Percentiles rank a stretch among this genome's conserved stretches.
Evolutionary conservation across 345 rosid genomes (phyloP).

Genomic region (Arabidopsis thaliana): DNA sequence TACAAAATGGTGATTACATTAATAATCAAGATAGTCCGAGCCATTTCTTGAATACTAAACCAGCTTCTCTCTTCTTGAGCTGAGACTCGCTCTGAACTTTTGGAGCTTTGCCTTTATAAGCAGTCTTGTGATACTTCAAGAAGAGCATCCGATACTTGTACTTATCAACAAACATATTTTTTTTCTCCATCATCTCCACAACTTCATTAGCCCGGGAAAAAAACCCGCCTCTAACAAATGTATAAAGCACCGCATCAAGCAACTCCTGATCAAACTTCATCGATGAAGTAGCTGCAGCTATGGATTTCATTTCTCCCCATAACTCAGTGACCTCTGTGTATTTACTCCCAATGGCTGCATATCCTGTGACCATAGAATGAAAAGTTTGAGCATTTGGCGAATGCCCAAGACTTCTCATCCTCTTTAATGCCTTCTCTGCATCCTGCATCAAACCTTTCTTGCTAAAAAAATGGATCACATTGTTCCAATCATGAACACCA

Average conservation of each 20-base stretch:
- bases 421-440: conserved; percentile 89
- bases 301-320: conserved; percentile 96
- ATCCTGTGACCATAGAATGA: conserved; percentile 93
- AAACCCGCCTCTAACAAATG: conserved; percentile 92
- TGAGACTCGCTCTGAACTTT: conserved; percentile 87
- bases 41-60: conserved; percentile 78
- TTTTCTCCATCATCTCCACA: conserved; percentile 78
- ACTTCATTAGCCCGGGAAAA: conserved; percentile 85
- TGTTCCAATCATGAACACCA: conserved; percentile 92
- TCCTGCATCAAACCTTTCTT: conserved; percentile 93
- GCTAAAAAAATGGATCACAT: conserved; percentile 84
- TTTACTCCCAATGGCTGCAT: conserved; percentile 88
- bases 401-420: conserved; percentile 85
- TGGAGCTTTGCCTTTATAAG: conserved; percentile 85
- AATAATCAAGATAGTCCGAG: conserved; percentile 61
- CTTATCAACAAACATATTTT: conserved; percentile 85
- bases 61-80: conserved; percentile 78
- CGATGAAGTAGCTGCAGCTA: conserved; percentile 64
- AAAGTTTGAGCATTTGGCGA: conserved; percentile 90
- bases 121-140: conserved; percentile 92
- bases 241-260: conserved; percentile 84
- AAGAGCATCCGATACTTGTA: conserved; percentile 82
- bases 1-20: conserved; percentile 9
- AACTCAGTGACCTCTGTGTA: conserved; percentile 87
- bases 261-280: conserved; percentile 94